Percentiles rank a stretch among this genome's conserved stretches.
These are phyloP conservation scores for Apiospora marii DNA, from an alignment of 2,329 filamentous ascomycete genomes.

Conservation along the genomic window DNA sequence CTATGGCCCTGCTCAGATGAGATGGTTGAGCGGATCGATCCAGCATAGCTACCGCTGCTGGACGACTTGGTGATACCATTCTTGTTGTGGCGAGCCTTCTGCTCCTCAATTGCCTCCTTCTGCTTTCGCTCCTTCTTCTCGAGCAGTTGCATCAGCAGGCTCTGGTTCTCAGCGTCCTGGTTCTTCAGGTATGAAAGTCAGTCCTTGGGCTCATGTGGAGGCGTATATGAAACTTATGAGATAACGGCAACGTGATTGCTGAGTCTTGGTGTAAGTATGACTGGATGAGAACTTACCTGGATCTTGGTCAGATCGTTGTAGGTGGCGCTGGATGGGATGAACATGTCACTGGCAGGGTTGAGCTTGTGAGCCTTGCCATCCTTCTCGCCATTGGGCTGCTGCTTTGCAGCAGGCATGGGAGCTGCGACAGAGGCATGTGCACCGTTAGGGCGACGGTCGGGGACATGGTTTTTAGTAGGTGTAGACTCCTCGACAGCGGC, in stretches of 20 bases:
- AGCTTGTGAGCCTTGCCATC: not conserved
- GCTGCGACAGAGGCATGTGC: not conserved
- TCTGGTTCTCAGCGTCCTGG: not conserved
- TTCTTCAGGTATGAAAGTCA: not conserved
- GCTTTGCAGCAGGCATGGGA: not conserved
- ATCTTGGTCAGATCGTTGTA: conserved; percentile 7
- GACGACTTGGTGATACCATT: not conserved
- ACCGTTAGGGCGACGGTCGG: not conserved
- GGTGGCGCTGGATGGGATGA: conserved; percentile 9
- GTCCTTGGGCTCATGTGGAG: not conserved
- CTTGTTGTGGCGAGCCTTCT: not conserved
- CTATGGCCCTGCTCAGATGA: not conserved
- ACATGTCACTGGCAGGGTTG: conserved; percentile 11
- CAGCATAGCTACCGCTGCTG: not conserved
- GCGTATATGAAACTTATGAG: not conserved
- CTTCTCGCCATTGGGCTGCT: not conserved
- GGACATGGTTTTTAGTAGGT: not conserved
- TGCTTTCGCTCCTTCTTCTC: not conserved
- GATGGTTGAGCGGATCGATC: not conserved
- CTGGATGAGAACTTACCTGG: not conserved
- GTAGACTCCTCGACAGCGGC: not conserved
- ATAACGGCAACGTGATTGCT: not conserved
- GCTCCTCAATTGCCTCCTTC: not conserved
- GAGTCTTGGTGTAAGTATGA: not conserved
- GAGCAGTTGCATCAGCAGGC: not conserved